Evolutionary conservation across 768 basidiomycete genomes (phyloP), one percentile per base, ranked within the genome.

Genomic region (Tulasnella sp.): DNA sequence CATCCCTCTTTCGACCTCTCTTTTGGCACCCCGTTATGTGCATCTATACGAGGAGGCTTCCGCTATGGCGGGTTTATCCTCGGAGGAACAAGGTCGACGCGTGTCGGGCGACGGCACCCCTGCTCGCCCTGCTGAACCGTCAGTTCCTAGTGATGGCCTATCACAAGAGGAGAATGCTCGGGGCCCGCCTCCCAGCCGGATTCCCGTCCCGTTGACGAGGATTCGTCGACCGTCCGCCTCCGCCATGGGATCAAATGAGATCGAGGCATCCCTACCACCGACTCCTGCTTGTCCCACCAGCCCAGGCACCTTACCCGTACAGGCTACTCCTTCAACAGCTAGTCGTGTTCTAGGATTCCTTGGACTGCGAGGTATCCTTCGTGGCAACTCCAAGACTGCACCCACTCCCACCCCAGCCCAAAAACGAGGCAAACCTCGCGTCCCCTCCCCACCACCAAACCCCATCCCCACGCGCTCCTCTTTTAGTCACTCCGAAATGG

Each of bases 261-360:
- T 24, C 31, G 28, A 34, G 22, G 28, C 28, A 22, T 37, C 28
- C 2, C 37, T 72, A 37, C 34, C 34, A 20, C 14, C 16, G 16
- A 24, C 28, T 34, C 9, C 28, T 28, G 12, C 64, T 69, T 0
- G 64, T 31, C 31, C 64, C 28, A 20, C 28, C n/a, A 69, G 64
- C 6, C 28, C 64, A 28, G 16, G 18, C 18, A 18, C 16, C 28
- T 28, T 69, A 12, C 64, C 64, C n/a, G 34, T 37, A 16, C 64
- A 42, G n/a, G 72, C 74, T n/a, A 80, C 79, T 40, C 79, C 79
- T 50, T 80, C 79, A 7, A 58, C 79, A 5, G 72, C 79, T 28
- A 80, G 72, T 54, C 79, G 79, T 14, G 79, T 80, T 41, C 31
- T 75, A n/a, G 79, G 79, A 34, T 80, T 80, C 72, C 74, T 80